A percentile compares a stretch with the other conserved stretches of the same genome.
These are phyloP conservation scores for Paradendryphiella salina DNA, from an alignment of 2,329 filamentous ascomycete genomes.

Conservation along the genomic window DNA sequence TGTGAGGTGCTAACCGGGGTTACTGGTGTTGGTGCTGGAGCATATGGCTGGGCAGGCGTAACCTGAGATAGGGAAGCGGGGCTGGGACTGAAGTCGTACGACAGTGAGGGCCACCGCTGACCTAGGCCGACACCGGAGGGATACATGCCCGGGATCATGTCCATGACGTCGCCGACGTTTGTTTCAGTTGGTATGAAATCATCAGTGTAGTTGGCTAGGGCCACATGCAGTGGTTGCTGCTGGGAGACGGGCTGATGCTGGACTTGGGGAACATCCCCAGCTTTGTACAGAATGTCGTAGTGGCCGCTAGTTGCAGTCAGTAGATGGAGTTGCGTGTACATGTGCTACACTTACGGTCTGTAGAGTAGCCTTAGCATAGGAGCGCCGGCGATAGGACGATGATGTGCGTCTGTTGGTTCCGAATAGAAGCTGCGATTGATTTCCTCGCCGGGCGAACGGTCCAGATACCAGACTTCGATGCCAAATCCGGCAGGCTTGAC, in stretches of 20 bases:
- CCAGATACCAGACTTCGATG: slow-evolving; percentile 88
- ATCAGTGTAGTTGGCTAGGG: slow-evolving; percentile 44
- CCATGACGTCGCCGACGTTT: slow-evolving; percentile 43
- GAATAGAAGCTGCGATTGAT: slow-evolving; percentile 71
- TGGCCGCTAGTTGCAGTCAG: slow-evolving; percentile 64
- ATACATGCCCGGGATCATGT: slow-evolving; percentile 54
- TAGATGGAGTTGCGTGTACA: slow-evolving; percentile 6
- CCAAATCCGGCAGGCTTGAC: slow-evolving; percentile 77
- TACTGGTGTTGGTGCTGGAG: slow-evolving; percentile 34
- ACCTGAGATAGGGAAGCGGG: slow-evolving; percentile 40
- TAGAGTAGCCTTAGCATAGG: slow-evolving; percentile 71
- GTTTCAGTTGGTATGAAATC: slow-evolving; percentile 49
- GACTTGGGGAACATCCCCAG: slow-evolving; percentile 53
- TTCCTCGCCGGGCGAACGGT: slow-evolving; percentile 75
- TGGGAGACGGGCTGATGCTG: slow-evolving; percentile 31
- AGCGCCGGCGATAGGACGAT: slow-evolving; percentile 49
- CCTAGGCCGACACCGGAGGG: slow-evolving; percentile 37
- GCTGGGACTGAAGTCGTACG: slow-evolving; percentile 43
- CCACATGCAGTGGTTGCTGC: slow-evolving; percentile 41
- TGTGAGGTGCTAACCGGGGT: slow-evolving; percentile 35
- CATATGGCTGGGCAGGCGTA: slow-evolving; percentile 40
- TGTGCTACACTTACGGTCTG: slow-evolving; percentile 58
- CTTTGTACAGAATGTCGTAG: slow-evolving; percentile 90
- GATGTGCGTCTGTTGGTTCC: slow-evolving; percentile 55
- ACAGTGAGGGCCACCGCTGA: slow-evolving; percentile 40